Evolutionary conservation across 2,329 filamentous ascomycete genomes (phyloP).

Genomic region (Fusarium citri): DNA sequence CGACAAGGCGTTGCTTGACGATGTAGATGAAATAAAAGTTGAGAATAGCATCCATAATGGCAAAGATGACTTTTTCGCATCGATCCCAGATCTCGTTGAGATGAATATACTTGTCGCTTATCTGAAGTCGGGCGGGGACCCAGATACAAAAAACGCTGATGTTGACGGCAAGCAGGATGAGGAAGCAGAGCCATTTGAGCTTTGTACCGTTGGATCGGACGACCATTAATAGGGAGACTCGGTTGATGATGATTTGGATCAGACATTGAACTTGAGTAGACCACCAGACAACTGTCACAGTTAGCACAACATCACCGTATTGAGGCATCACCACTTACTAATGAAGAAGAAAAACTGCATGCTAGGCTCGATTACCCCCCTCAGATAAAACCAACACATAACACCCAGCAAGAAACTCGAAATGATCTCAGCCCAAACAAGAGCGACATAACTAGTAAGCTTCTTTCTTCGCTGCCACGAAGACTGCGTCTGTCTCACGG

Average conservation of each 20-base stretch:
- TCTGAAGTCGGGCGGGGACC: slow-evolving; percentile 60
- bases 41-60: slow-evolving; percentile 58
- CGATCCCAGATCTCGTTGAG: slow-evolving; percentile 64
- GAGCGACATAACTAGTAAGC: slow-evolving; percentile 35
- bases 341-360: slow-evolving; percentile 47
- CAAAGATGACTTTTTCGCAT: slow-evolving; percentile 61
- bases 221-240: slow-evolving; percentile 59
- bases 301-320: neutral
- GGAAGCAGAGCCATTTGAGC: slow-evolving; percentile 59
- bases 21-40: slow-evolving; percentile 61
- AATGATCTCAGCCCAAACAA: slow-evolving; percentile 43
- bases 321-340: slow-evolving; percentile 29
- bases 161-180: slow-evolving; percentile 58
- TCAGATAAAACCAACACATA: slow-evolving; percentile 44
- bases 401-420: slow-evolving; percentile 43
- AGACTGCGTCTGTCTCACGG: slow-evolving; percentile 30
- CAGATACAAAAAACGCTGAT: slow-evolving; percentile 63
- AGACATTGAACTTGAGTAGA: slow-evolving; percentile 56
- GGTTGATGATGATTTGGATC: slow-evolving; percentile 65
- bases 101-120: slow-evolving; percentile 52
- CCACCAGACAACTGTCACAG: slow-evolving; percentile 45
- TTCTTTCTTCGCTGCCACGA: slow-evolving; percentile 39
- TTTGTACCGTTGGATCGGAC: slow-evolving; percentile 49
- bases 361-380: slow-evolving; percentile 46
- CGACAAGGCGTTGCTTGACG: slow-evolving; percentile 59